Percentiles rank a stretch among this genome's conserved stretches.
Conservation (phyloP, 2,329 filamentous ascomycete genomes). For the Diplocarpon mali region DNA sequence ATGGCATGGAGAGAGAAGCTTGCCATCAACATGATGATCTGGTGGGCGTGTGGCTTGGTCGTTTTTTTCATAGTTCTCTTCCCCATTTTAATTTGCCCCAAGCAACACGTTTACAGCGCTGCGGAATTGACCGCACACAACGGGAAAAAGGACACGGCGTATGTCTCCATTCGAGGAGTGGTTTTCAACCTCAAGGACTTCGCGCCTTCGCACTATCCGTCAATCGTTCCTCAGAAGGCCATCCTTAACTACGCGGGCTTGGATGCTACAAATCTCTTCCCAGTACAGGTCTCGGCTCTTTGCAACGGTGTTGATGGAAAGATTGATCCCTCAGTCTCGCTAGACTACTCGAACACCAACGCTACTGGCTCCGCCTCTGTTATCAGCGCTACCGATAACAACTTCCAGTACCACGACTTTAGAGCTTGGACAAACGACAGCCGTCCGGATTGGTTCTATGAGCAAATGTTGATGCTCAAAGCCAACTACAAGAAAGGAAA, state of each 20-base stretch:
- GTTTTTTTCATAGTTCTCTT: constrained; percentile 88
- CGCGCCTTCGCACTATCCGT: constrained; percentile 68
- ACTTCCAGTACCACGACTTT: constrained; percentile 86
- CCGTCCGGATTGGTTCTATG: constrained; percentile 83
- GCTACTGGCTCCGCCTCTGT: constrained; percentile 54
- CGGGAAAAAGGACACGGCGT: constrained; percentile 54
- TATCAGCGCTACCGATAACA: constrained; percentile 56
- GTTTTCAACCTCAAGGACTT: constrained; percentile 76
- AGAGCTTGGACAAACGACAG: constrained; percentile 70
- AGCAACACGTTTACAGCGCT: constrained; percentile 74
- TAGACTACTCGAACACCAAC: constrained; percentile 76
- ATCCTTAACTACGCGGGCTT: constrained; percentile 74
- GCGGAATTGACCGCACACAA: constrained; percentile 64
- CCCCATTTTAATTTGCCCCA: constrained; percentile 80
- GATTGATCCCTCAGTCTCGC: constrained; percentile 60
- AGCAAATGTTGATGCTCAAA: constrained; percentile 72
- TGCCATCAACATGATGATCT: constrained; percentile 96
- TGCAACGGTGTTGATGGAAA: constrained; percentile 65
- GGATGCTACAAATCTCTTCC: constrained; percentile 84
- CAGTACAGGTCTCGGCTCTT: constrained; percentile 84
- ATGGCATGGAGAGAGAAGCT: constrained; percentile 94
- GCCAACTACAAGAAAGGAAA: constrained; percentile 75
- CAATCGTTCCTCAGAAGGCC: constrained; percentile 41
- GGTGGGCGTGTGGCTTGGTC: constrained; percentile 67
- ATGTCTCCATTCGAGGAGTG: constrained; percentile 74